phyloP scores from a whole-genome alignment of 2,329 filamentous ascomycete genomes.

The Lecanicillium sp. region DNA sequence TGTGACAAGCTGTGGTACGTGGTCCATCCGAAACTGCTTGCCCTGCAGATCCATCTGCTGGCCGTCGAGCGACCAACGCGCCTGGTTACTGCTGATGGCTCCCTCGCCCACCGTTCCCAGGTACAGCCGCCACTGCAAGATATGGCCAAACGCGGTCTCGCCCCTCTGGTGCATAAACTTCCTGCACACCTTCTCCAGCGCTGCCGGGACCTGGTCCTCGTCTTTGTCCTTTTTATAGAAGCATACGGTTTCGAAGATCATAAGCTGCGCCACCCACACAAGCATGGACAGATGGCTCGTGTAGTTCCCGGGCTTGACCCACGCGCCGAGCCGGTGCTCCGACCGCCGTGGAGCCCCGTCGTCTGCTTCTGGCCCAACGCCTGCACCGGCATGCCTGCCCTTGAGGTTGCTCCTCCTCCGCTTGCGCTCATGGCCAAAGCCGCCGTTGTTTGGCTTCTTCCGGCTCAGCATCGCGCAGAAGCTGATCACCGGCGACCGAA shows the following conservation, averaged over 20 bases:
- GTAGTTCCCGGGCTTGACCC: conserved; percentile 1
- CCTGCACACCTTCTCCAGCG: not conserved
- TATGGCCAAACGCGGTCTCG: conserved; percentile 1
- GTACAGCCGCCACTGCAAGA: conserved; percentile 2
- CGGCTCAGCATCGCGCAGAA: conserved; percentile 1
- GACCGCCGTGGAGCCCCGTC: not conserved
- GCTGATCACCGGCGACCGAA: not conserved
- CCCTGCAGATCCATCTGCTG: not conserved
- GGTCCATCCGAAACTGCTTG: not conserved
- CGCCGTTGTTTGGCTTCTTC: not conserved
- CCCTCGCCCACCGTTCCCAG: not conserved
- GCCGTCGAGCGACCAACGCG: conserved; percentile 1
- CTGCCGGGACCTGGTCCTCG: not conserved
- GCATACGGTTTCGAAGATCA: conserved; percentile 2
- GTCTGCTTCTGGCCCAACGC: not conserved
- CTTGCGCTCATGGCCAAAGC: not conserved
- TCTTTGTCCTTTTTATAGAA: not conserved
- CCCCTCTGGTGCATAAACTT: not conserved
- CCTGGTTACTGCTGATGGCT: not conserved
- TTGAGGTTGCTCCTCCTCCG: not conserved
- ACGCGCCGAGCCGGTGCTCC: not conserved
- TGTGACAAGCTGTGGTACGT: not conserved
- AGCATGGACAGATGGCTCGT: not conserved
- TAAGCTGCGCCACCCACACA: not conserved
- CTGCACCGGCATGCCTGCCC: no score